Percentiles rank a stretch among this genome's conserved stretches.
These are phyloP conservation scores for Ustilago trichophora DNA, from an alignment of 1,284 basidiomycete species.

Conservation along the genomic window DNA sequence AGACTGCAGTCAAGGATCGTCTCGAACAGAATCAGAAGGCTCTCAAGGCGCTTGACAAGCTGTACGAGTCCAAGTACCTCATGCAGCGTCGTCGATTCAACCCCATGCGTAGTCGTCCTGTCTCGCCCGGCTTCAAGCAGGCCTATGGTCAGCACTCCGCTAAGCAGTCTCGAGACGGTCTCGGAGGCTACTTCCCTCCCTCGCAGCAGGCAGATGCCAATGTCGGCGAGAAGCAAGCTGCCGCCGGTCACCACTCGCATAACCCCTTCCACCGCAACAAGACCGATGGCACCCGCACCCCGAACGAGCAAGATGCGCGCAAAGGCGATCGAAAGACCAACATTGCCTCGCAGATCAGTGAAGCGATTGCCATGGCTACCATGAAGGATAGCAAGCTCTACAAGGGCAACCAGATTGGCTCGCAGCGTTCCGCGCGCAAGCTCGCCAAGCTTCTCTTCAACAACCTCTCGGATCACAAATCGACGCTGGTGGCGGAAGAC, in stretches of 20 bases:
- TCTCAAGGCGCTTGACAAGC: constrained; percentile 58
- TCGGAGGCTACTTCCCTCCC: constrained; percentile 52
- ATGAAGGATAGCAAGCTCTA: constrained; percentile 63
- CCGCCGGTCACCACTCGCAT: constrained; percentile 11
- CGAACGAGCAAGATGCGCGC: constrained; percentile 25
- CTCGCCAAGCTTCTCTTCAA: constrained; percentile 79
- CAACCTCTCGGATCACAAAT: constrained; percentile 66
- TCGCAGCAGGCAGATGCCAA: constrained; percentile 16
- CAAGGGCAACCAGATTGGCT: constrained; percentile 59
- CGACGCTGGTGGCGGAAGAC: constrained; percentile 70
- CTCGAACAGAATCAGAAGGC: constrained; percentile 59
- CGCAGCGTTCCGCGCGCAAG: constrained; percentile 76
- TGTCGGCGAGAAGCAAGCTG: no score
- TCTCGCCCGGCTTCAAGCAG: constrained; percentile 49
- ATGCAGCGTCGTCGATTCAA: constrained; percentile 43
- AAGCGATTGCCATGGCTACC: constrained; percentile 61
- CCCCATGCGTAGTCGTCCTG: constrained; percentile 47
- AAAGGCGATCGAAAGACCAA: constrained; percentile 44
- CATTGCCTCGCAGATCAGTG: constrained; percentile 54
- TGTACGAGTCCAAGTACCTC: constrained; percentile 60
- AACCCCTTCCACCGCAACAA: constrained; percentile 12
- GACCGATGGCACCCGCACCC: constrained; percentile 9
- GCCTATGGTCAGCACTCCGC: constrained; percentile 25
- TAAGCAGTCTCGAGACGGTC: constrained; percentile 50
- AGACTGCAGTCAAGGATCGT: constrained; percentile 59